Evolutionary conservation across 768 basidiomycete species (phyloP), one percentile per base, ranked within the genome.

Genomic region (Macrolepiota dolichaula): DNA sequence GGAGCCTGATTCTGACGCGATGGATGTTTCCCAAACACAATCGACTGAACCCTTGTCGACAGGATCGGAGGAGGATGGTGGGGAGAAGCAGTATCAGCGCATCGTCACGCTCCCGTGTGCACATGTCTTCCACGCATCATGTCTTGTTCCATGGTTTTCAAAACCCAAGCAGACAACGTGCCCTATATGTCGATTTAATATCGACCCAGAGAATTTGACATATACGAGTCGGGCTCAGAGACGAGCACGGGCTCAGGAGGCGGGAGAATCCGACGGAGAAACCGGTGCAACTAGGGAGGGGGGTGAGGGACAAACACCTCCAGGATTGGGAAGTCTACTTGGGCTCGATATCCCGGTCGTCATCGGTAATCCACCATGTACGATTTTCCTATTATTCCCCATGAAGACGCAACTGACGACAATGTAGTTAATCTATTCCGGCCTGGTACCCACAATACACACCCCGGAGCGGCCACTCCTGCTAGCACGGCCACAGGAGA

Each of bases 141-240:
- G 91, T 72, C 81, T 93, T 37, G 70, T 89, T 10, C 91, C 91
- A 1, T 93, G 91, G 91, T 93, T 93, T 71, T 84, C 91, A 2
- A 79, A 88, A 60, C 88, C 90, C 11, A 80, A 78, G 46, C 88
- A 89, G 64, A 92, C 91, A 19, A 92, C 91, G 1, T 93, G 91
- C 65, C 91, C 91, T 0, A 89, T 89, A 0, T 93, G 91, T 72
- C 76, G 91, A 63, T 93, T 93, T 67, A 86, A 93, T 64, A 83
- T 93, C 57, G 91, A 93, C 67, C 91, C 91, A 0, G 86, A 91
- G 58, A 86, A 86, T 59, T 71, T 92, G 50, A 91, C 89, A 0
- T 84, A 77, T 55, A 71, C 70, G 12, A 68, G 73, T 15, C 63
- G 71, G 19, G 63, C 72, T 27, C 67, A 66, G 49, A 63, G 69